A percentile compares a stretch with the other conserved stretches of the same genome.
These are phyloP conservation scores for Chaetomiaceae sp. DNA, from an alignment of 2,329 filamentous ascomycete genomes.

Conservation along the genomic window DNA sequence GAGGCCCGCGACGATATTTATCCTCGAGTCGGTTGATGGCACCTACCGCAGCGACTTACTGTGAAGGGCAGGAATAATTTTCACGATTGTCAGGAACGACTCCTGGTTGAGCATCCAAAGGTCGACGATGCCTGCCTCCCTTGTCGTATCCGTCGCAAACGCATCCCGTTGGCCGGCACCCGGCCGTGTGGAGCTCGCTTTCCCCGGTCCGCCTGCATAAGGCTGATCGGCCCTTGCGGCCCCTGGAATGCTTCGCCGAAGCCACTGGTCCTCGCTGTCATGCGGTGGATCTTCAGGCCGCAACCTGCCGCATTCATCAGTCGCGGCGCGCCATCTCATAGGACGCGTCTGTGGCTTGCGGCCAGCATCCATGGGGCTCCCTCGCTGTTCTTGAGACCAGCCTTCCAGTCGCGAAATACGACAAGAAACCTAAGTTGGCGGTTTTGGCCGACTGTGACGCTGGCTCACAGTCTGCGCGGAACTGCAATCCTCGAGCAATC, in stretches of 20 bases:
- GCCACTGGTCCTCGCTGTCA: too few species aligned
- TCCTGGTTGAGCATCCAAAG: too few species aligned
- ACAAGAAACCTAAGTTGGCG: too few species aligned
- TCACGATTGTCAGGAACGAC: too few species aligned
- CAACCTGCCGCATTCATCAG: constrained; percentile 5
- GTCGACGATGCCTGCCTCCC: too few species aligned
- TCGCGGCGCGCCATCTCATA: neutral
- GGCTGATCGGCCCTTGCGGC: neutral
- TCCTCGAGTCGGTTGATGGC: neutral
- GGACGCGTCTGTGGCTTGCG: neutral
- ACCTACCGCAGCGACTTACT: too few species aligned
- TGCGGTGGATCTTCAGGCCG: neutral
- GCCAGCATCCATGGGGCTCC: too few species aligned
- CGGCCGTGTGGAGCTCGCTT: neutral
- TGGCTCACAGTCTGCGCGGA: too few species aligned
- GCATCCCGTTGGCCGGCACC: constrained; percentile 8
- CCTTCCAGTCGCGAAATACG: neutral
- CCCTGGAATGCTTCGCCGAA: neutral
- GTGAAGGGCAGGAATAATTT: too few species aligned
- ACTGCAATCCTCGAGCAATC: too few species aligned
- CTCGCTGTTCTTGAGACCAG: too few species aligned
- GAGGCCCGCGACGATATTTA: neutral
- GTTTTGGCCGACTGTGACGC: too few species aligned
- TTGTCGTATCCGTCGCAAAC: constrained; percentile 16
- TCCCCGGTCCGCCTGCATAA: neutral